Percentiles rank a stretch among this genome's conserved stretches.
These are phyloP conservation scores for Trichoderma koningii DNA, from an alignment of 2,329 filamentous ascomycete species.

Conservation along the genomic window DNA sequence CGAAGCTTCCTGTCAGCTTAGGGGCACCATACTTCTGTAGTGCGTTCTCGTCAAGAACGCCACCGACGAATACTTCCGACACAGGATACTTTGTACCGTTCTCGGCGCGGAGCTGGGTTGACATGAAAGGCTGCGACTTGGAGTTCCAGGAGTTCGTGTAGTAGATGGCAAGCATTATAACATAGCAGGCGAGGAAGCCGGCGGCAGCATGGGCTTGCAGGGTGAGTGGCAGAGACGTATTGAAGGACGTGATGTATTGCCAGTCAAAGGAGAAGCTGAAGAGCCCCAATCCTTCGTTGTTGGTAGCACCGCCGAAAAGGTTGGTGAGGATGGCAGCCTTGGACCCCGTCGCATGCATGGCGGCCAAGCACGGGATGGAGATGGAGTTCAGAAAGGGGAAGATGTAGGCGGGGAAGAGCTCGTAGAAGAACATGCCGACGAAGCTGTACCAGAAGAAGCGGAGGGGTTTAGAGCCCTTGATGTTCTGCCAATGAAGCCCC, in stretches of 20 bases:
- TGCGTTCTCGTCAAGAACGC: slow-evolving; percentile 46
- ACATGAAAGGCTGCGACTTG: slow-evolving; percentile 56
- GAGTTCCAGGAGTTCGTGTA: slow-evolving; percentile 53
- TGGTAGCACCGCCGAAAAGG: slow-evolving; percentile 54
- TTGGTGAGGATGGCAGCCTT: slow-evolving; percentile 49
- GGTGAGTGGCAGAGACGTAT: slow-evolving; percentile 55
- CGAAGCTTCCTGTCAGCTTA: slow-evolving; percentile 52
- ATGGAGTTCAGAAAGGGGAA: slow-evolving; percentile 58
- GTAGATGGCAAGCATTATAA: slow-evolving; percentile 55
- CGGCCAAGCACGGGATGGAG: slow-evolving; percentile 56
- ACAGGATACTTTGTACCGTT: slow-evolving; percentile 47
- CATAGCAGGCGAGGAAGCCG: slow-evolving; percentile 52
- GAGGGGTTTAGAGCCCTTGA: slow-evolving; percentile 54
- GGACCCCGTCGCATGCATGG: slow-evolving; percentile 52
- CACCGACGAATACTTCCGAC: slow-evolving; percentile 44
- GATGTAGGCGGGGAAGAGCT: slow-evolving; percentile 58
- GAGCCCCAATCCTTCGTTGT: slow-evolving; percentile 55
- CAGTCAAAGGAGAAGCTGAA: slow-evolving; percentile 56
- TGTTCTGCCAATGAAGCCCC: slow-evolving; percentile 54
- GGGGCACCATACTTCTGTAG: slow-evolving; percentile 50
- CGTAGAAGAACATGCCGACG: slow-evolving; percentile 51
- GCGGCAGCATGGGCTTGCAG: slow-evolving; percentile 50
- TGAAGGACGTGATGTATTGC: slow-evolving; percentile 58
- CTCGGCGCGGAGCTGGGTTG: slow-evolving; percentile 46
- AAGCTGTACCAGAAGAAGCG: slow-evolving; percentile 56